A percentile compares a stretch with the other conserved stretches of the same genome.
Evolutionary conservation across 2,329 filamentous ascomycete genomes (phyloP).

Genomic region (Epicoccum sorghinum): DNA sequence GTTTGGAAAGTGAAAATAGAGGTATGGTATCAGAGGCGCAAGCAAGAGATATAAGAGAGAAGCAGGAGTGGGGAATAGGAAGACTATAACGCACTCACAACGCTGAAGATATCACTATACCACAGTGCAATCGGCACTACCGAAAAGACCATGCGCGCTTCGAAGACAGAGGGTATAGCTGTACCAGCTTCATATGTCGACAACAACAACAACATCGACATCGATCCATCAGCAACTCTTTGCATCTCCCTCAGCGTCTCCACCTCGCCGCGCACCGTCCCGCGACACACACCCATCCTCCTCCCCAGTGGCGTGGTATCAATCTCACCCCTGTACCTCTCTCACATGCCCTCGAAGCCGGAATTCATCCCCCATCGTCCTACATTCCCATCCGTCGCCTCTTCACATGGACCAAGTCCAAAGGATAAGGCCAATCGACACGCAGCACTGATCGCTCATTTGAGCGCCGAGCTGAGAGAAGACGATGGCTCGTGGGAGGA

Average conservation of each 20-base stretch:
- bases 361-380: conserved; percentile 4
- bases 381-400: neutral
- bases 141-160: neutral
- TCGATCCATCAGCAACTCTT: neutral
- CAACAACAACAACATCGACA: neutral
- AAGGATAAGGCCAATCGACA: neutral
- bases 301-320: conserved; percentile 2
- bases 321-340: neutral
- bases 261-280: neutral
- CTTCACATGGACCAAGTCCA: neutral
- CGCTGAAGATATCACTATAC: neutral
- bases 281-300: neutral
- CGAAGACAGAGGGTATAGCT: neutral
- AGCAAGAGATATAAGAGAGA: neutral
- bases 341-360: neutral
- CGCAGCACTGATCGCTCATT: neutral
- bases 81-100: neutral
- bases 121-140: neutral
- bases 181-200: neutral
- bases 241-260: neutral
- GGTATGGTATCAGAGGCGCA: neutral
- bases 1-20: neutral
- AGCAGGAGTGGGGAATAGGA: neutral
- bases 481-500: neutral
- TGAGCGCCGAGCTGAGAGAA: neutral